phyloP scores from a whole-genome alignment of 2,329 filamentous ascomycete species.

The Neoascochyta sp. region DNA sequence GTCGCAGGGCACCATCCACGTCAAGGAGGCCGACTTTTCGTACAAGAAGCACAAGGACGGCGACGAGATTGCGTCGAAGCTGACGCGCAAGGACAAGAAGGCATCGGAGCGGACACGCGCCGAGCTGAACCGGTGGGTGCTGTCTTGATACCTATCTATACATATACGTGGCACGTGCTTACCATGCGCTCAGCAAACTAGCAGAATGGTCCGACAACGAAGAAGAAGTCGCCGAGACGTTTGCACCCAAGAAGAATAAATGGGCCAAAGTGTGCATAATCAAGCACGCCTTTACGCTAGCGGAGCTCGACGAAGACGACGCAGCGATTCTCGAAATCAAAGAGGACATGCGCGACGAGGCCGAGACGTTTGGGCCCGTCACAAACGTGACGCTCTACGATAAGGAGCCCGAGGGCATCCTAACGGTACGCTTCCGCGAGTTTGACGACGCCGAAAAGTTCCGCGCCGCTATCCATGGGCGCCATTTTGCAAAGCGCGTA shows the following conservation, averaged over 20 bases:
- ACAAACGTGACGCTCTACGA: conserved; percentile 92
- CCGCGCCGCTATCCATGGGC: conserved; percentile 17
- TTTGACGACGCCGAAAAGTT: conserved; percentile 55
- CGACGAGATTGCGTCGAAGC: conserved; percentile 44
- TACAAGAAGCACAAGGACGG: conserved; percentile 84
- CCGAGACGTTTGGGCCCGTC: conserved; percentile 77
- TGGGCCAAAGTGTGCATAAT: conserved; percentile 82
- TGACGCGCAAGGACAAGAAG: conserved; percentile 67
- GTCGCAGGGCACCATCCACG: conserved; percentile 59
- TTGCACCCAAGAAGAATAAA: conserved; percentile 51
- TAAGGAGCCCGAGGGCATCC: conserved; percentile 76
- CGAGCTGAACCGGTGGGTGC: conserved; percentile 66
- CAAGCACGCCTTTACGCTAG: conserved; percentile 86
- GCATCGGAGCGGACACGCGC: conserved; percentile 91
- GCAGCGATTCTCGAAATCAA: conserved; percentile 85
- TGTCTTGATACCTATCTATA: not conserved
- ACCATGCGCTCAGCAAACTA: conserved; percentile 60
- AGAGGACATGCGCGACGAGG: conserved; percentile 89
- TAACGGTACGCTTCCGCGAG: conserved; percentile 76
- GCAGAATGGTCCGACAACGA: conserved; percentile 94
- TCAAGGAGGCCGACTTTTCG: conserved; percentile 80
- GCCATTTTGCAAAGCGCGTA: conserved; percentile 12
- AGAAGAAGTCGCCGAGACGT: conserved; percentile 42
- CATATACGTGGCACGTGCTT: conserved; percentile 1
- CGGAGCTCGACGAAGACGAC: conserved; percentile 81